Conservation (phyloP, 2,329 filamentous ascomycete species). For the Fusarium humuli region DNA sequence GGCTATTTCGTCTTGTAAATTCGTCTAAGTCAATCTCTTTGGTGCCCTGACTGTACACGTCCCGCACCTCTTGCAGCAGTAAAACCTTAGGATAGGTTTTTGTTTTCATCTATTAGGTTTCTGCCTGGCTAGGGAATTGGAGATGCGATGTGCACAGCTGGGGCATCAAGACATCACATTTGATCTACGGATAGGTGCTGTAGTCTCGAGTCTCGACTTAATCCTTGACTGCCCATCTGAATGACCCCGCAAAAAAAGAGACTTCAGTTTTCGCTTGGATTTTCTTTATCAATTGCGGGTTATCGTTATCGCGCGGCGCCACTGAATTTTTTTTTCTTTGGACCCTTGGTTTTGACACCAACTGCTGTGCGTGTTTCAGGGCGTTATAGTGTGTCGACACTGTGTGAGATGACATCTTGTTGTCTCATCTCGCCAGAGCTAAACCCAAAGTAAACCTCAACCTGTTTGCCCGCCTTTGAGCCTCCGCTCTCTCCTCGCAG, state of each 20-base stretch:
- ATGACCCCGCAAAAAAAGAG: conserved; percentile 12
- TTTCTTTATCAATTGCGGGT: conserved; percentile 43
- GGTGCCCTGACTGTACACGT: not conserved
- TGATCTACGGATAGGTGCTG: no score
- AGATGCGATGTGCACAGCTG: not conserved
- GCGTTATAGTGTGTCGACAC: conserved; percentile 3
- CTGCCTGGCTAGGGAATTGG: not conserved
- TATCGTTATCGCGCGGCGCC: conserved; percentile 57
- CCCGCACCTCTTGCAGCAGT: not conserved
- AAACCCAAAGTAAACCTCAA: conserved; percentile 11
- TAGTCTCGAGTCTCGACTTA: no score
- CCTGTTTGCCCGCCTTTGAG: conserved; percentile 9
- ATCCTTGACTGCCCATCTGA: not conserved
- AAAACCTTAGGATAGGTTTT: not conserved
- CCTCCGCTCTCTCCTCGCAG: conserved; percentile 28
- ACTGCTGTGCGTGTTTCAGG: conserved; percentile 23
- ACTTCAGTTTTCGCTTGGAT: not conserved
- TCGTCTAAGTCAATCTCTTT: not conserved
- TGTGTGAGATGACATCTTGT: conserved; percentile 12
- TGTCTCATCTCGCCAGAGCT: conserved; percentile 29
- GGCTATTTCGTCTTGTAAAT: conserved; percentile 4
- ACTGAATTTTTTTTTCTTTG: conserved; percentile 37
- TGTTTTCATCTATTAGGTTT: not conserved
- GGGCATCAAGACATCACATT: no score
- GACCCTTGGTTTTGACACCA: conserved; percentile 25